Conservation (phyloP, 2,329 filamentous ascomycete species). For the Xylaria sp. region DNA sequence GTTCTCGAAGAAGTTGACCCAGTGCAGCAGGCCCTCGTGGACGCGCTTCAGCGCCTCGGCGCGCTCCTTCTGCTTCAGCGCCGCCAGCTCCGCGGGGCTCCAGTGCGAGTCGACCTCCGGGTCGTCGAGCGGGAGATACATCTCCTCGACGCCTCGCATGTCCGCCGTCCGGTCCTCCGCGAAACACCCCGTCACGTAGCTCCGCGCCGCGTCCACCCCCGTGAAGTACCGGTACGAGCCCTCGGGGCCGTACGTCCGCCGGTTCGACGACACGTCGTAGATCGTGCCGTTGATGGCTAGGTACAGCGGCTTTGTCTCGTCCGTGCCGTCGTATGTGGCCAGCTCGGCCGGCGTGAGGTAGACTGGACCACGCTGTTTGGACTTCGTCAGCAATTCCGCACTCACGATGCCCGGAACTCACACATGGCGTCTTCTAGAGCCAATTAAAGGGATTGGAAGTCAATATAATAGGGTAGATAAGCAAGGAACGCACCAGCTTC, state of each 20-base stretch:
- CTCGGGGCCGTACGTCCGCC: conserved; percentile 80
- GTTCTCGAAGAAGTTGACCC: conserved; percentile 84
- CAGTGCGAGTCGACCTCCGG: conserved; percentile 69
- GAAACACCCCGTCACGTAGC: conserved; percentile 95
- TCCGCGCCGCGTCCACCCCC: conserved; percentile 85
- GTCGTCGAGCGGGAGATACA: conserved; percentile 77
- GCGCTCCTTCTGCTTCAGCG: conserved; percentile 69
- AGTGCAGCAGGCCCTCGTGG: conserved; percentile 76
- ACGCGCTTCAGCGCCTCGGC: conserved; percentile 72
- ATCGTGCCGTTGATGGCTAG: conserved; percentile 89
- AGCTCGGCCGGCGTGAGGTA: conserved; percentile 81
- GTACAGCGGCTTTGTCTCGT: conserved; percentile 82
- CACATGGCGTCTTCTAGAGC: not conserved
- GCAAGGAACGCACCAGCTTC: conserved; percentile 63
- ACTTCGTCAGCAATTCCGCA: conserved; percentile 41
- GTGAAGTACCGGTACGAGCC: conserved; percentile 89
- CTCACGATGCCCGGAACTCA: not conserved
- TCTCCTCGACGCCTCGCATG: conserved; percentile 85
- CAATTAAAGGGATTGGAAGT: not conserved
- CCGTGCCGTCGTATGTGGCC: conserved; percentile 77
- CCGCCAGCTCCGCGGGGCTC: conserved; percentile 63
- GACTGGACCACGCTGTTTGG: conserved; percentile 65
- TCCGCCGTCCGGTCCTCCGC: conserved; percentile 84
- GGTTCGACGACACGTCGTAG: conserved; percentile 80
- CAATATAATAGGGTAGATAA: not conserved